Evolutionary conservation across 1,284 basidiomycete genomes (phyloP).

Genomic region (Porodaedalea pini): DNA sequence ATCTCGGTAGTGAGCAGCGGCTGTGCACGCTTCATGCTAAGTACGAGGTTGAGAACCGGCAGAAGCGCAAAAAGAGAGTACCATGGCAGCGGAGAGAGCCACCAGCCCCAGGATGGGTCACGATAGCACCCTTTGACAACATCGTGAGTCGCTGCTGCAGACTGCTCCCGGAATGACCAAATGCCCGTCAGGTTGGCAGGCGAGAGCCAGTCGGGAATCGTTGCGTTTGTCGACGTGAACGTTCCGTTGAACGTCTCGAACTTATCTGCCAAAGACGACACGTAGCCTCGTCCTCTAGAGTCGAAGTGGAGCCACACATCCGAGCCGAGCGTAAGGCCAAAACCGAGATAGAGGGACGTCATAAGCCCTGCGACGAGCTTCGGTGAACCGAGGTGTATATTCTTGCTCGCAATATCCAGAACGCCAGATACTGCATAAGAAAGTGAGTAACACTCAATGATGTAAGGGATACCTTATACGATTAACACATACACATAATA

Average conservation of each 20-base stretch:
- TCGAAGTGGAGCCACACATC: constrained; percentile 36
- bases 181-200: constrained; percentile 26
- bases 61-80: constrained; percentile 80
- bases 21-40: constrained; percentile 75
- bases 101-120: constrained; percentile 66
- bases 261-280: constrained; percentile 26
- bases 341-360: constrained; percentile 30
- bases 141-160: background rate
- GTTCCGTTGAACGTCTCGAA: constrained; percentile 31
- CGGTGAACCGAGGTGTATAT: constrained; percentile 14
- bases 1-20: constrained; percentile 69
- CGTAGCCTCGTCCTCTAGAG: constrained; percentile 21
- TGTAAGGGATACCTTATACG: background rate
- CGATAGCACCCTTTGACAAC: constrained; percentile 64
- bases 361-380: constrained; percentile 17
- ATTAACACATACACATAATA: constrained; percentile 15
- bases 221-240: constrained; percentile 31
- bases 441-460: background rate
- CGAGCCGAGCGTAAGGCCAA: constrained; percentile 44
- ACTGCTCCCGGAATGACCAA: constrained; percentile 31
- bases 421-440: constrained; percentile 14
- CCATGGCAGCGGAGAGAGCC: constrained; percentile 69
- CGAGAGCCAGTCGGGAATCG: constrained; percentile 25
- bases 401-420: constrained; percentile 17
- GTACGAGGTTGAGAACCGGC: constrained; percentile 73